Percentiles rank a stretch among this genome's conserved stretches.
Conservation (phyloP, 768 basidiomycete species). For the Rhodosporidiobolus sp. region DNA sequence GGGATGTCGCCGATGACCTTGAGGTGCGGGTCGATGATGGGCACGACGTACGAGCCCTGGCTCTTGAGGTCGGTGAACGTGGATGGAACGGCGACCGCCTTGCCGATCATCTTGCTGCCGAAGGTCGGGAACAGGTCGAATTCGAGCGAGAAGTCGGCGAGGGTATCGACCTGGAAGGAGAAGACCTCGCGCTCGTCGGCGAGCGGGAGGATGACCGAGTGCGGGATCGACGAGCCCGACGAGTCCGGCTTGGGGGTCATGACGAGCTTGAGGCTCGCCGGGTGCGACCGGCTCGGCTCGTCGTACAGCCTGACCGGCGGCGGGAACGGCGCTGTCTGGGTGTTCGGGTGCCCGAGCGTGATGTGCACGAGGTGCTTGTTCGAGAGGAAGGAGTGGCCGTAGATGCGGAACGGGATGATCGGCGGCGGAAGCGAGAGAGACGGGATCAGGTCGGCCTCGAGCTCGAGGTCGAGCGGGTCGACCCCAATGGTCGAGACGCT, state of each 20-base stretch:
- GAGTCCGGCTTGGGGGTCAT: conserved; percentile 84
- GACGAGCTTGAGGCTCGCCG: conserved; percentile 78
- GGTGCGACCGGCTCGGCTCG: conserved; percentile 47
- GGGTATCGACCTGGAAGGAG: conserved; percentile 75
- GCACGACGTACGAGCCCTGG: conserved; percentile 52
- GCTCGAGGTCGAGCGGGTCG: conserved; percentile 55
- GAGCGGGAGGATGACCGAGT: conserved; percentile 81
- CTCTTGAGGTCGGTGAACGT: conserved; percentile 61
- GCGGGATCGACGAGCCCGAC: conserved; percentile 68
- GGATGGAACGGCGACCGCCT: conserved; percentile 78
- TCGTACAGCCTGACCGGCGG: conserved; percentile 55
- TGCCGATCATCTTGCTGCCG: conserved; percentile 92
- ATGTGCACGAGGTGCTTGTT: conserved; percentile 84
- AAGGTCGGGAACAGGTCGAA: conserved; percentile 97
- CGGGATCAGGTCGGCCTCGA: conserved; percentile 83
- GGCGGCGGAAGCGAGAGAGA: conserved; percentile 93
- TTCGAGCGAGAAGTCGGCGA: conserved; percentile 73
- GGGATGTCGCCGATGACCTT: conserved; percentile 92
- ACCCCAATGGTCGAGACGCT: conserved; percentile 44
- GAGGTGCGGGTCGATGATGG: conserved; percentile 86
- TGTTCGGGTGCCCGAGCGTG: conserved; percentile 67
- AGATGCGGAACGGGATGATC: conserved; percentile 95
- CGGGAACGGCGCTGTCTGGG: conserved; percentile 48
- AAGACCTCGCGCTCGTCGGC: conserved; percentile 67
- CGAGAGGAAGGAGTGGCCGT: conserved; percentile 85